Evolutionary conservation across 768 basidiomycete species (phyloP).

Genomic region (Naematelia encephala): DNA sequence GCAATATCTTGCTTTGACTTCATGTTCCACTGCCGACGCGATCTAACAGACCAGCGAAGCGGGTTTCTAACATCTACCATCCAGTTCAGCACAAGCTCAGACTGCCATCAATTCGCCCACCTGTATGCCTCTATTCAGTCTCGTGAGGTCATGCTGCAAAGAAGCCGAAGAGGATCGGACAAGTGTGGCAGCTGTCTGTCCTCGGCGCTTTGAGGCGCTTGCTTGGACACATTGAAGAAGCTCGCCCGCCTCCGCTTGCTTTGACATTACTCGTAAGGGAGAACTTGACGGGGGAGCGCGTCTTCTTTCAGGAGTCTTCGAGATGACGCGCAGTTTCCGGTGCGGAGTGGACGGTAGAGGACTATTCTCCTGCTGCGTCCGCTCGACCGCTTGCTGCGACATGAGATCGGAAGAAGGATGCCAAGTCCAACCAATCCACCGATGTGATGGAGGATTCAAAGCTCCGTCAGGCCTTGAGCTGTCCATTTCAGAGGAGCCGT

Average conservation of each 20-base stretch:
- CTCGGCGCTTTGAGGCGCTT: slow-evolving; percentile 2
- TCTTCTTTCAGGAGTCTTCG: not conserved
- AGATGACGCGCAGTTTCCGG: not conserved
- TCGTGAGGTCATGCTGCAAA: not conserved
- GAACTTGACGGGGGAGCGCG: not conserved
- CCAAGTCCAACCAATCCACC: slow-evolving; percentile 9
- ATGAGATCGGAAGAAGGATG: slow-evolving; percentile 1
- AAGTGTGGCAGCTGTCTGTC: not conserved
- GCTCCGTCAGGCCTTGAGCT: not conserved
- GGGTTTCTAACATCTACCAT: not conserved
- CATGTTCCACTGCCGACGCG: not conserved
- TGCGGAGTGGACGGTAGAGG: not conserved
- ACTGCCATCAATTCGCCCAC: not conserved
- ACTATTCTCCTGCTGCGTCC: not conserved
- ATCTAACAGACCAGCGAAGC: not conserved
- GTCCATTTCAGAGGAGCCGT: not conserved
- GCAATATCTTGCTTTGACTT: no score
- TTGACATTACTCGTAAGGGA: not conserved
- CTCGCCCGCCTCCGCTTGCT: not conserved
- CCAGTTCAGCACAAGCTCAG: not conserved
- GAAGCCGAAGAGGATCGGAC: not conserved
- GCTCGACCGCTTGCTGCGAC: not conserved
- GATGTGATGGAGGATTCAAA: not conserved
- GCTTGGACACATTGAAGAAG: slow-evolving; percentile 5
- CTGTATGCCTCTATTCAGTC: not conserved